phyloP scores from a whole-genome alignment of 1,139 yeast species.

The Scheffersomyces lignicola region DNA sequence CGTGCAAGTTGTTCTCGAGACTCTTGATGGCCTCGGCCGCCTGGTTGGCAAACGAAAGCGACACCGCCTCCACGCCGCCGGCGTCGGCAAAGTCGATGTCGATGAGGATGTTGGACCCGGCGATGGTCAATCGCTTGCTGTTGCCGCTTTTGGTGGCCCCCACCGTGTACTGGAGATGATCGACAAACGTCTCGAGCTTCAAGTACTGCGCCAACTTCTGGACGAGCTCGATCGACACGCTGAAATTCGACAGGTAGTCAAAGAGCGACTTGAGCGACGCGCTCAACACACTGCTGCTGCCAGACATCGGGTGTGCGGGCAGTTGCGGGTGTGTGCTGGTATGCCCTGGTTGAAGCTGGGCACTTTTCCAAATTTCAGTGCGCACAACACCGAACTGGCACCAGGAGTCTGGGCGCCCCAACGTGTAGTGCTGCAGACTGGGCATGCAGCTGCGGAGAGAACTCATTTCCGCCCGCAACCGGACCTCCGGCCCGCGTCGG shows the following conservation, averaged over 20 bases:
- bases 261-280: conserved; percentile 32
- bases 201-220: conserved; percentile 44
- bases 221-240: conserved; percentile 38
- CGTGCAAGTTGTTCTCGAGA: background rate
- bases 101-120: conserved; percentile 43
- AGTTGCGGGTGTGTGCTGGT: too few species aligned
- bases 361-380: too few species aligned
- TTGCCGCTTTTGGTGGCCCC: conserved; percentile 19
- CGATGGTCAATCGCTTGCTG: conserved; percentile 39
- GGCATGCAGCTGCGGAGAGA: too few species aligned
- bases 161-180: conserved; percentile 32
- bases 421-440: too few species aligned
- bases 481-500: conserved; percentile 1
- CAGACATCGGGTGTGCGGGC: too few species aligned
- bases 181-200: conserved; percentile 45
- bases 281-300: conserved; percentile 23
- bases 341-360: too few species aligned
- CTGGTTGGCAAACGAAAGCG: conserved; percentile 40
- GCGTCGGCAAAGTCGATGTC: conserved; percentile 41
- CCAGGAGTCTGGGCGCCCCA: too few species aligned
- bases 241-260: conserved; percentile 31
- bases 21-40: conserved; percentile 1
- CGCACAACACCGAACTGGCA: too few species aligned
- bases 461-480: too few species aligned
- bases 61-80: conserved; percentile 25